Evolutionary conservation across 2,329 filamentous ascomycete species (phyloP).

Genomic region (Plectosphaerella cucumerina): DNA sequence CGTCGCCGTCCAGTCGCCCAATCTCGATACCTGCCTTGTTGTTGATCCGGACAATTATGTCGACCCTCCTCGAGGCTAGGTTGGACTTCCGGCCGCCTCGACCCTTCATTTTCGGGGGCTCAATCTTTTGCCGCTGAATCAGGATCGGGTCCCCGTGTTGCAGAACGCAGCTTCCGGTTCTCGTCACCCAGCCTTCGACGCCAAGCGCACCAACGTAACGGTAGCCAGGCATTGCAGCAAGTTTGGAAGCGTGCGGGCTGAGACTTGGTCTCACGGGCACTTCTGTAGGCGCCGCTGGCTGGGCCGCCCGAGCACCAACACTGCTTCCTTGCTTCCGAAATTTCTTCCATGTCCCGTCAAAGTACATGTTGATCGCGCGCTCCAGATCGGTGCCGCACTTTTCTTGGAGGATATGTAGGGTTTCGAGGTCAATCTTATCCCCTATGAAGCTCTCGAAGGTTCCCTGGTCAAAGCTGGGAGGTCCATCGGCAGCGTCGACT

Average conservation of each 20-base stretch:
- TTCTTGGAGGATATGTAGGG: slow-evolving; percentile 45
- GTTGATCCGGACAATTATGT: slow-evolving; percentile 90
- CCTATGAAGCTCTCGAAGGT: slow-evolving; percentile 59
- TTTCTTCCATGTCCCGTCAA: slow-evolving; percentile 63
- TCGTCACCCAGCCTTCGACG: slow-evolving; percentile 86
- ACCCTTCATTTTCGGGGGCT: slow-evolving; percentile 44
- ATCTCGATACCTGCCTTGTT: slow-evolving; percentile 76
- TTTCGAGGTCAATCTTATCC: slow-evolving; percentile 45
- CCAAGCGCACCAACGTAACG: slow-evolving; percentile 91
- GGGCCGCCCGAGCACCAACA: not conserved
- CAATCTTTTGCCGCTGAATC: slow-evolving; percentile 81
- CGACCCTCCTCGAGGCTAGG: slow-evolving; percentile 55
- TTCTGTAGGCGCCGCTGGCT: not conserved
- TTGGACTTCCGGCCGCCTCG: too few species aligned
- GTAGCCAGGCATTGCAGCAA: slow-evolving; percentile 26
- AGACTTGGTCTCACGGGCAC: not conserved
- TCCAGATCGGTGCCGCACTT: slow-evolving; percentile 56
- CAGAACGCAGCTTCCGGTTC: slow-evolving; percentile 71
- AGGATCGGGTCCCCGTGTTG: slow-evolving; percentile 78
- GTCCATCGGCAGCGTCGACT: slow-evolving; percentile 17
- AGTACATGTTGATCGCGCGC: slow-evolving; percentile 64
- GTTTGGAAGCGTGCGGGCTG: not conserved
- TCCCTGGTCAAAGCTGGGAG: slow-evolving; percentile 48
- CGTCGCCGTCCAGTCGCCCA: slow-evolving; percentile 81
- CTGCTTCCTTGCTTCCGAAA: slow-evolving; percentile 25